Evolutionary conservation across 768 basidiomycete genomes (phyloP), one percentile per base, ranked within the genome.

Genomic region (Xerocomus spinulosus): DNA sequence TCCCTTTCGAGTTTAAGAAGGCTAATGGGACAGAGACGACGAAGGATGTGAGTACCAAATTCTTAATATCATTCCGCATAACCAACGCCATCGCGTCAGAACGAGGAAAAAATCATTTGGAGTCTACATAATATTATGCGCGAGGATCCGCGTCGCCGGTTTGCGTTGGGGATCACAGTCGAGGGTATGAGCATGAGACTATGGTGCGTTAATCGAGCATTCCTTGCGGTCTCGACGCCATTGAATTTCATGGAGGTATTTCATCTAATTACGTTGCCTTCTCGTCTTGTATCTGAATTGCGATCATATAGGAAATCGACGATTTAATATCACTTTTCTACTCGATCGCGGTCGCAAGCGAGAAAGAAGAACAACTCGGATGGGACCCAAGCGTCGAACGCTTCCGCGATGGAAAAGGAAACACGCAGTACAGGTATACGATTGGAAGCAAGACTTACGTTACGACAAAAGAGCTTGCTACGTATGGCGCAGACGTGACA

Each of bases 131-230:
- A 59, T 15, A 56, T 59, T 36, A 63, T 70, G 61, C 49, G 51
- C 2, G 50, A 59, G 29, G 69, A 70, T 42, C 61, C 53, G 0
- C 46, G 58, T 28, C 49, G 58, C 4, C 45, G 60, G 4, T 62
- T 64, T 26, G 47, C 53, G 3, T 58, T 63, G 17, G 68, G 66
- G 0, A 58, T 68, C 20, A 66, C 61, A 0, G 46, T 66, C 14
- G 61, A 68, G 42, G 53, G 61, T 36, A 55, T 24, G 0, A 6
- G 34, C 0, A 51, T 60, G 55, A 53, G 68, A 17, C 1, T 69
- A 18, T 70, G 70, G 70, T 59, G 34, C 10, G 6, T 3, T 7
- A 32, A 37, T 39, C 34, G 36, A 9, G 40, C 44, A 15, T 33
- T 46, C 2, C 38, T 58, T 9, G 21, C 37, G 0, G 30, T 36